phyloP scores from a whole-genome alignment of 2,329 filamentous ascomycete genomes.

The Fusarium sp. region DNA sequence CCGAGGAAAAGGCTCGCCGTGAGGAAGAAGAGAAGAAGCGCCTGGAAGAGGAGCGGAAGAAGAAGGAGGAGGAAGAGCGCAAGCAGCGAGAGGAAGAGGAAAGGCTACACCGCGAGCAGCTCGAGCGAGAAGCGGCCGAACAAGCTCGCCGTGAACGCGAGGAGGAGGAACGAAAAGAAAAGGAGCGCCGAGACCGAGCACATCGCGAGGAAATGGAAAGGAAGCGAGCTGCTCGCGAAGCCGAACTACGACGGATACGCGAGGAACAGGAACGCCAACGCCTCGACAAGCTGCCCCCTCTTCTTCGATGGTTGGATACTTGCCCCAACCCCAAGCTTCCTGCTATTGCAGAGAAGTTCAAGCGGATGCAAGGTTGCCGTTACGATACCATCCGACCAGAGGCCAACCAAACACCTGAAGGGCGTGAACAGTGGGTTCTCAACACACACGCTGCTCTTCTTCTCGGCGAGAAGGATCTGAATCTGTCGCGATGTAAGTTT shows the following conservation, averaged over 20 bases:
- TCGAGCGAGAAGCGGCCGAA: conserved; percentile 61
- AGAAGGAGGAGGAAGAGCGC: conserved; percentile 52
- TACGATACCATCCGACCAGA: conserved; percentile 72
- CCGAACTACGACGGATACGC: conserved; percentile 62
- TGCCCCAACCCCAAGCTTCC: conserved; percentile 63
- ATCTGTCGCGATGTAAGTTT: conserved; percentile 68
- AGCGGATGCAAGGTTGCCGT: conserved; percentile 69
- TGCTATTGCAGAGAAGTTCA: conserved; percentile 66
- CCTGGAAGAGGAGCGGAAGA: conserved; percentile 55
- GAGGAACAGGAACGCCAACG: conserved; percentile 67
- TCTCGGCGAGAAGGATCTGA: conserved; percentile 73
- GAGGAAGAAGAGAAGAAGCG: conserved; percentile 54
- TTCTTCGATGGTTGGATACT: conserved; percentile 71
- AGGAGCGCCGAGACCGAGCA: conserved; percentile 59
- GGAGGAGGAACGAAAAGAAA: conserved; percentile 64
- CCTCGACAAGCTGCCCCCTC: conserved; percentile 68
- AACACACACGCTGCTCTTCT: conserved; percentile 74
- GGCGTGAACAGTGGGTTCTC: conserved; percentile 75
- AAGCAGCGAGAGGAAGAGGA: conserved; percentile 61
- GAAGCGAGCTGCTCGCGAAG: conserved; percentile 63
- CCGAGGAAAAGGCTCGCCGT: conserved; percentile 50
- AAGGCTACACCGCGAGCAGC: conserved; percentile 56
- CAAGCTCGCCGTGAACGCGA: conserved; percentile 63
- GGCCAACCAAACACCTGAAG: conserved; percentile 64
- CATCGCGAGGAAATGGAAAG: conserved; percentile 61